phyloP scores from a whole-genome alignment of 345 rosid genomes.

The Odontarrhena argentea region DNA sequence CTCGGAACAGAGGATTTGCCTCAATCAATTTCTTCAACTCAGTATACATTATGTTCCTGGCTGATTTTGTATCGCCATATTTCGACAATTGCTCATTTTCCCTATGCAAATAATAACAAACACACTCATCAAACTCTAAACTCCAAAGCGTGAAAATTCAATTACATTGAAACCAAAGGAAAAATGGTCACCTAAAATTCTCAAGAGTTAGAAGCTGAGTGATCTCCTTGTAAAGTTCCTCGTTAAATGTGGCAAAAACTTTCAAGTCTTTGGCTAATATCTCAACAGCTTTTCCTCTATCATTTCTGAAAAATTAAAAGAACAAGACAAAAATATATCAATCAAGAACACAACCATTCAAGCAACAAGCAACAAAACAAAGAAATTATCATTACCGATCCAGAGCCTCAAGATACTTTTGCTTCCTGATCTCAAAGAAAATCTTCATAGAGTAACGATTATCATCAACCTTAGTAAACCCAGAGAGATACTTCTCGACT shows the following conservation, averaged over 20 bases:
- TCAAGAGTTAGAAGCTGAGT: constrained; percentile 83
- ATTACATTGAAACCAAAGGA: not conserved
- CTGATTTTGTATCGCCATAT: constrained; percentile 93
- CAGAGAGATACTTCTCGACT: constrained; percentile 77
- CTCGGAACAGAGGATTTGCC: constrained; percentile 88
- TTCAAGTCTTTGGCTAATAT: constrained; percentile 77
- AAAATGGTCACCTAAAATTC: constrained; percentile 65
- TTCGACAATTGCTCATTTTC: constrained; percentile 91
- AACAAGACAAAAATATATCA: not conserved
- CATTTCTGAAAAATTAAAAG: constrained; percentile 51
- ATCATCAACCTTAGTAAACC: constrained; percentile 85
- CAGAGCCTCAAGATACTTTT: constrained; percentile 87
- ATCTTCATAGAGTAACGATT: constrained; percentile 52
- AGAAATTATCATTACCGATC: constrained; percentile 53
- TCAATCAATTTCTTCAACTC: constrained; percentile 87
- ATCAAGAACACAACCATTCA: not conserved
- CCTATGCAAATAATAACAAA: constrained; percentile 40
- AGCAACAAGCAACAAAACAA: not conserved
- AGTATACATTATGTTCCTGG: constrained; percentile 76
- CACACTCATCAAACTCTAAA: constrained; percentile 25
- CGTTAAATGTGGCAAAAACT: constrained; percentile 81
- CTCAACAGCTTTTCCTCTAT: constrained; percentile 81
- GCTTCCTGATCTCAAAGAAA: constrained; percentile 70
- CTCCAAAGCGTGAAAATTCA: not conserved
- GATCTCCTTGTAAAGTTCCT: constrained; percentile 85